Base-by-base conservation (phyloP, 495 filamentous ascomycete species). In the Pseudoneurospora amorphoporcata region DNA sequence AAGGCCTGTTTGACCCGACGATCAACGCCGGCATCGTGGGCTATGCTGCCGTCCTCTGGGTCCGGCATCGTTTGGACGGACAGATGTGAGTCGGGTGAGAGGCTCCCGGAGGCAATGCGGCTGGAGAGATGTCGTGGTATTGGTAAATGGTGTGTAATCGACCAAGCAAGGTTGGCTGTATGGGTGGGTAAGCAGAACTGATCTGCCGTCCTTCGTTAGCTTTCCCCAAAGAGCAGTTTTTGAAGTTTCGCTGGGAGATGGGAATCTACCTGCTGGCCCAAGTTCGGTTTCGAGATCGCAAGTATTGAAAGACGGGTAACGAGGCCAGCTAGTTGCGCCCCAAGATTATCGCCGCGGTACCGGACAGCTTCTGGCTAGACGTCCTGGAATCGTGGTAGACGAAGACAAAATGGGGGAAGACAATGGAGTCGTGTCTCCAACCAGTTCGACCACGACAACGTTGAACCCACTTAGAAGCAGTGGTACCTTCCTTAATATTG, bases 1-100 rank as follows among this genome's bases (percentile, higher is more conserved):
- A 83, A 75, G 40, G 74, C 73, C 29, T 74, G 71, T 19, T 72
- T 70, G 37, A 72, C 12, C 37, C 68, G 43, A 17, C 61, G 32
- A n/a, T 70, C 73, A 38, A 32, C 10, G 29, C 69, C 68, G 9
- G 71, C 43, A 65, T 39, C 47, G 9, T 73, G 53, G 35, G 71
- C 71, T 53, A 69, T 37, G 43, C 69, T 65, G 40, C 39, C 40
- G 68, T 76, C 73, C 73, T 72, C 71, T 35, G 72, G 75, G 69
- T 75, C 68, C 9, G 70, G 41, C 75, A 80, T 80, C 39, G 43
- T 58, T 69, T 37, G n/a, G 19, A 38, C 16, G 29, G 41, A 69
- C 17, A 65, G 53, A 8, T 35, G 53, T 17, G 53, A 14, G 40
- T 45, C 35, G 41, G 69, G 10, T 70, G 29, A 47, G 40, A 38